These are phyloP conservation scores for Talaromyces ruber DNA, from an alignment of 495 filamentous ascomycete species.

Conservation along the genomic window DNA sequence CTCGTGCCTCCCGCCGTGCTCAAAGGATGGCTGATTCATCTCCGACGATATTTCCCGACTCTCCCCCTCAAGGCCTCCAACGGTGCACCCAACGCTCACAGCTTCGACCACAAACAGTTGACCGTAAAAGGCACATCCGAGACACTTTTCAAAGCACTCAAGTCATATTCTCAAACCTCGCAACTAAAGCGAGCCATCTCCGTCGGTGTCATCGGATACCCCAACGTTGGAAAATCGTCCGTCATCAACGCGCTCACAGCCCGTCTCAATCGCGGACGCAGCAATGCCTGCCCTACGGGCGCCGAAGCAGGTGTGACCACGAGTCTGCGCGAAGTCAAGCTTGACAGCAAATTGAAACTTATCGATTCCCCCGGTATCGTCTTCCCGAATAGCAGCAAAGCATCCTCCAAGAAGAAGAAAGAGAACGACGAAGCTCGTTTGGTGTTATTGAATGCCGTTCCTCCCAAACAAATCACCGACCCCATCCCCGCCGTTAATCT, in stretches of 20 bases:
- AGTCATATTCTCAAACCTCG: constrained; percentile 76
- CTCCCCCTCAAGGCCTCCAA: constrained; percentile 82
- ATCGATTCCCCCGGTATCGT: constrained; percentile 96
- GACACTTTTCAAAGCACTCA: constrained; percentile 82
- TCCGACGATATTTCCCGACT: constrained; percentile 88
- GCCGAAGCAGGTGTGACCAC: constrained; percentile 94
- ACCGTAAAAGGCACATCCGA: constrained; percentile 80
- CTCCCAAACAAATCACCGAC: constrained; percentile 89
- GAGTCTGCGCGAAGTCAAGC: constrained; percentile 77
- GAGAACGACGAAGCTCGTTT: constrained; percentile 63
- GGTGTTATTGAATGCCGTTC: constrained; percentile 81
- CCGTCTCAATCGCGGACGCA: constrained; percentile 58
- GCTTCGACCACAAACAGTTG: constrained; percentile 85
- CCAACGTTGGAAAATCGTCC: constrained; percentile 95
- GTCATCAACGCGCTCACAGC: constrained; percentile 91
- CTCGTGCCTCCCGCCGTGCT: constrained; percentile 75
- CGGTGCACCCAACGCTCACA: constrained; percentile 76
- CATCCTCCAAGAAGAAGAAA: constrained; percentile 42
- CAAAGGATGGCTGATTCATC: constrained; percentile 73
- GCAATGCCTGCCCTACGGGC: constrained; percentile 73
- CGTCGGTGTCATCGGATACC: constrained; percentile 92
- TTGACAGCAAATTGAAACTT: constrained; percentile 89
- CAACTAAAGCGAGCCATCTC: constrained; percentile 83
- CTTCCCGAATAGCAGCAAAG: constrained; percentile 62
- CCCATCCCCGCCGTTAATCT: constrained; percentile 78